phyloP scores from a whole-genome alignment of 2,329 filamentous ascomycete species.

The Trichoderma cornu-damae region DNA sequence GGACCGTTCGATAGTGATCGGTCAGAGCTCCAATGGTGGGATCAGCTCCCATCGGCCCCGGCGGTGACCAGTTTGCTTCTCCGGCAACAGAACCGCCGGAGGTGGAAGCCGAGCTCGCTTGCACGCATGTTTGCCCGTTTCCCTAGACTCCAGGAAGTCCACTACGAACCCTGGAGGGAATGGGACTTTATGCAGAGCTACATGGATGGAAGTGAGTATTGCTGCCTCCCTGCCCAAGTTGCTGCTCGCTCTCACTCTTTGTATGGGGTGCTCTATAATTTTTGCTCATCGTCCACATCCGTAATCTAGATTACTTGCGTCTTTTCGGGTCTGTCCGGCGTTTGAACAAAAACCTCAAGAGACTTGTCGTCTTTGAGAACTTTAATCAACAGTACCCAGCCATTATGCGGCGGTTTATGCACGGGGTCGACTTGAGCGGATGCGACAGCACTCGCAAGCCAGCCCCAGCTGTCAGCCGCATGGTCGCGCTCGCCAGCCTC shows the following conservation, averaged over 20 bases:
- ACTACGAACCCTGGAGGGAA: slow-evolving; percentile 36
- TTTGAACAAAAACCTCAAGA: not conserved
- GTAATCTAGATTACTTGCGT: not conserved
- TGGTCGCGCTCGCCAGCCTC: slow-evolving; percentile 27
- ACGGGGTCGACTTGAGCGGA: not conserved
- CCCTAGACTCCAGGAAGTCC: slow-evolving; percentile 32
- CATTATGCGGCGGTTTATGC: not conserved
- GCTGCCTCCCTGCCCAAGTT: not conserved
- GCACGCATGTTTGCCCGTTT: slow-evolving; percentile 30
- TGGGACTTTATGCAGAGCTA: slow-evolving; percentile 14
- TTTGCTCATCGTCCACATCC: not conserved
- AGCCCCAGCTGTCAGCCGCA: slow-evolving; percentile 23
- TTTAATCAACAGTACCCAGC: slow-evolving; percentile 11
- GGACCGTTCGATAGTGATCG: slow-evolving; percentile 17
- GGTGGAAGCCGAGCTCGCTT: slow-evolving; percentile 28
- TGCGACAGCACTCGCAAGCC: slow-evolving; percentile 20
- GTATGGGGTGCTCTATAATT: not conserved
- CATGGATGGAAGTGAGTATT: slow-evolving; percentile 3
- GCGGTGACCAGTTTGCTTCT: slow-evolving; percentile 31
- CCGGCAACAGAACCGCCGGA: slow-evolving; percentile 32
- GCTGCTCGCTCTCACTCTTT: not conserved
- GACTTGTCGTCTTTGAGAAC: slow-evolving; percentile 7
- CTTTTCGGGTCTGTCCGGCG: not conserved
- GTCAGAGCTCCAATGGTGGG: not conserved
- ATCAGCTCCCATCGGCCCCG: slow-evolving; percentile 26